Evolutionary conservation across 805 yeast genomes (phyloP), one percentile per base, ranked within the genome.

Genomic region (Sungouiella blattae): DNA sequence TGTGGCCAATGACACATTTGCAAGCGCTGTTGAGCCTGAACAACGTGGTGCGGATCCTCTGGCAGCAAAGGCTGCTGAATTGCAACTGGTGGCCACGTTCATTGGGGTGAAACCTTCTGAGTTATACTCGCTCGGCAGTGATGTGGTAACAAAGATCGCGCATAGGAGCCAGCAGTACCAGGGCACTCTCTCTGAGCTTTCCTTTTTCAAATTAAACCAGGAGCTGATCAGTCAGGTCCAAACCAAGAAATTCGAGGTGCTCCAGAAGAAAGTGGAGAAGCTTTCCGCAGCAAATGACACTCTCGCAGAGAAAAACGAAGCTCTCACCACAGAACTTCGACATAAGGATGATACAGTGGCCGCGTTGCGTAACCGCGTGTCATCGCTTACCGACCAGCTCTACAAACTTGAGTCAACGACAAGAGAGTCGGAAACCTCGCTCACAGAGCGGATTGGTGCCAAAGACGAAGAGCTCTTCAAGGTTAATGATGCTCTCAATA

Each of bases 181-280:
- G 28, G 62, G 60, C 5, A 34, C 62, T 3, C 44, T 47, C 20
- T 55, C 66, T 1, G 63, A 62, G 35, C 41, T 51, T n/a, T 52
- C 62, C 0, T 60, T 60, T 26, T 38, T 55, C 18, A 58, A 58
- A 41, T 47, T 67, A 13, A 64, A 64, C 39, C 56, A 55, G 28
- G 72, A 67, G 37, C 67, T 57, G 35, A 28, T 47, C 4, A 40
- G 43, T 9, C 64, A 53, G 35, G 46, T 60, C 9, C 57, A 56
- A 32, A 49, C 41, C 14, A 52, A 48, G 33, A 53, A 53, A 32
- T 37, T 47, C 20, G 52, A 50, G 32, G 27, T 39, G 16, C 35
- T 53, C 20, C 52, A 53, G 25, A 37, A 36, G 30, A 55, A 52
- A 29, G 31, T 50, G 28, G 47, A 51, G 6, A 40, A 34, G 18